Conservation (phyloP, 805 yeast genomes). For the Grigorovia humatica region DNA sequence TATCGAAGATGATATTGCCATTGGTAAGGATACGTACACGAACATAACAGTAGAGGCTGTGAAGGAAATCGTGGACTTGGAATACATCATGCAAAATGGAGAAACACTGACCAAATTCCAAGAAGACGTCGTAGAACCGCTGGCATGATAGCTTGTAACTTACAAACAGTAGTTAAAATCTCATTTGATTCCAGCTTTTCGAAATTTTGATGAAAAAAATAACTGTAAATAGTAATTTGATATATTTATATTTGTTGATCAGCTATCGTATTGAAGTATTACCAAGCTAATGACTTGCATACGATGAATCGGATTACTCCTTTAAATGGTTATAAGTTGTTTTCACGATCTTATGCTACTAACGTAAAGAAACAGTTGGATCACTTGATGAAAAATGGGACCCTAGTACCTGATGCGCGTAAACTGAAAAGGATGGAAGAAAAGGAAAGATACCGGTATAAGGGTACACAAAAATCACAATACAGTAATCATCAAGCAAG, state of each 20-base stretch:
- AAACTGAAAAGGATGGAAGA: neutral
- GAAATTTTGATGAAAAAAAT: neutral
- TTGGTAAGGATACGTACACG: constrained; percentile 50
- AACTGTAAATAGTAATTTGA: neutral
- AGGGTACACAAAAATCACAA: neutral
- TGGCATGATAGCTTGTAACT: constrained; percentile 1
- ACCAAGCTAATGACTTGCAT: neutral
- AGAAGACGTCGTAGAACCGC: constrained; percentile 33
- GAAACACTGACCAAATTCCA: constrained; percentile 37
- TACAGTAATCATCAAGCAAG: neutral
- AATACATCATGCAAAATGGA: constrained; percentile 52
- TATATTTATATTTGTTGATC: too few relatives aligned
- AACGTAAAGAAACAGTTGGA: neutral
- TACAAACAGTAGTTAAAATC: too few relatives aligned
- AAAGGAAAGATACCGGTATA: neutral
- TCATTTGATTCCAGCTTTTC: neutral
- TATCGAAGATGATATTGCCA: constrained; percentile 86
- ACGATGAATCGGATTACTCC: neutral
- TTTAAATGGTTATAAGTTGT: neutral
- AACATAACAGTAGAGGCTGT: constrained; percentile 72
- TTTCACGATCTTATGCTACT: neutral
- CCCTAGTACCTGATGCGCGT: neutral
- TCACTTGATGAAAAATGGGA: neutral
- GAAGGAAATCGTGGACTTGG: constrained; percentile 79
- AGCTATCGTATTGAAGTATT: neutral